Conservation (phyloP, 768 basidiomycete genomes). For the Hericium rajendrae region DNA sequence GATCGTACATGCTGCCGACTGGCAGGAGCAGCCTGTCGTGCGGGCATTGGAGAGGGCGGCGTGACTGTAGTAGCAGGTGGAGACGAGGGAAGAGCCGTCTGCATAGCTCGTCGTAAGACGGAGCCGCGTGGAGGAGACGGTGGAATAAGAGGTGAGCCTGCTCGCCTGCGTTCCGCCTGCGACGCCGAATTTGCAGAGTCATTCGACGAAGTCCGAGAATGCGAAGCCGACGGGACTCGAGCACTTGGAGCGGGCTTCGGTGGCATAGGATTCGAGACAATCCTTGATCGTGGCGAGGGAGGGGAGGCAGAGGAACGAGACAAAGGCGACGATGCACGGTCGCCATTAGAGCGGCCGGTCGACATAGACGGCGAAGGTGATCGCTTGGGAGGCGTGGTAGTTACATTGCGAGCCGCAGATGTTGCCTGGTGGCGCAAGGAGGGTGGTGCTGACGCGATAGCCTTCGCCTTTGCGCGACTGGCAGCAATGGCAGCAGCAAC, state of each 20-base stretch:
- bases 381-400: constrained; percentile 30
- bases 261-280: constrained; percentile 11
- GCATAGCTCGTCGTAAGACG: constrained; percentile 22
- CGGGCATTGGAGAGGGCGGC: constrained; percentile 8
- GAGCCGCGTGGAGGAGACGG: constrained; percentile 19
- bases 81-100: constrained; percentile 25
- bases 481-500: constrained; percentile 84
- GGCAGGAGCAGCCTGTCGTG: background rate
- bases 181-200: constrained; percentile 9
- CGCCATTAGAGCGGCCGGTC: constrained; percentile 15
- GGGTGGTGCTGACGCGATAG: constrained; percentile 74
- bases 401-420: constrained; percentile 43
- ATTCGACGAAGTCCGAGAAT: constrained; percentile 13
- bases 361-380: constrained; percentile 29
- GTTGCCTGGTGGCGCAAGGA: constrained; percentile 76
- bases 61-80: constrained; percentile 15
- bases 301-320: constrained; percentile 11
- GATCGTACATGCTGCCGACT: background rate
- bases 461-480: constrained; percentile 80
- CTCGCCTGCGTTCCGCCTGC: constrained; percentile 5
- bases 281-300: constrained; percentile 14
- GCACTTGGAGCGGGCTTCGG: constrained; percentile 11
- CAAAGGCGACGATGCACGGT: constrained; percentile 16
- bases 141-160: constrained; percentile 13
- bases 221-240: background rate